Base-by-base conservation (phyloP, 768 basidiomycete species). In the Nidularia sp. region DNA sequence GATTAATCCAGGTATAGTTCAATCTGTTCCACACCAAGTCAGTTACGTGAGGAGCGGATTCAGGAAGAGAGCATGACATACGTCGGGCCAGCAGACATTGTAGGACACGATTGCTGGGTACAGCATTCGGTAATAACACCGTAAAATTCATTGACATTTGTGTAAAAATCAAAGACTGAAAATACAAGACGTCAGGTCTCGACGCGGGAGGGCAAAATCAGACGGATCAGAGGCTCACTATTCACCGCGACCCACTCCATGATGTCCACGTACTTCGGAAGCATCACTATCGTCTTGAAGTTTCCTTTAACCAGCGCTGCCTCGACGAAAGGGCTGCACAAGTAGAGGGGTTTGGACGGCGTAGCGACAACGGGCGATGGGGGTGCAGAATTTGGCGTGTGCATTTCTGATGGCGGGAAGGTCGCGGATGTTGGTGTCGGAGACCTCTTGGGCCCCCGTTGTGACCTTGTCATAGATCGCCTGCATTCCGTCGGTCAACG, bases 1-100 rank as follows among this genome's bases (percentile, higher is more conserved):
- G 88, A 70, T 98, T 98, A 62, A 97, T 89, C 97, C 97, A 99
- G 4, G 93, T 93, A 73, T 98, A 98, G 66, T 88, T 95, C 68
- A 98, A 78, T 53, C 93, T 96, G 63, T 29, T 29, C 25, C 25
- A 29, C 25, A n/a, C 12, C 15, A 33, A 44, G 22, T 35, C 10
- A 34, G 2, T 48, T 58, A 45, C 34, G 8, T 31, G 18, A 46
- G 31, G 41, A 39, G 6, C 10, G 13, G 34, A 29, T 2, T 29
- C 25, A 2, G 25, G 4, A 29, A 29, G 25, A 29, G 25, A 2
- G 25, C 2, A 29, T 29, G 36, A 79, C 91, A 60, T 69, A 97
- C 97, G 82, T 79, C 36, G 84, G 76, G 2, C 96, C 93, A 31
- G 95, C 96, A 43, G 92, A 82, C 97, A 99, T 99, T 48, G 86